Percentiles rank a stretch among this genome's conserved stretches.
Conservation (phyloP, 208 protist genomes). For the Lotmaria passim region DNA sequence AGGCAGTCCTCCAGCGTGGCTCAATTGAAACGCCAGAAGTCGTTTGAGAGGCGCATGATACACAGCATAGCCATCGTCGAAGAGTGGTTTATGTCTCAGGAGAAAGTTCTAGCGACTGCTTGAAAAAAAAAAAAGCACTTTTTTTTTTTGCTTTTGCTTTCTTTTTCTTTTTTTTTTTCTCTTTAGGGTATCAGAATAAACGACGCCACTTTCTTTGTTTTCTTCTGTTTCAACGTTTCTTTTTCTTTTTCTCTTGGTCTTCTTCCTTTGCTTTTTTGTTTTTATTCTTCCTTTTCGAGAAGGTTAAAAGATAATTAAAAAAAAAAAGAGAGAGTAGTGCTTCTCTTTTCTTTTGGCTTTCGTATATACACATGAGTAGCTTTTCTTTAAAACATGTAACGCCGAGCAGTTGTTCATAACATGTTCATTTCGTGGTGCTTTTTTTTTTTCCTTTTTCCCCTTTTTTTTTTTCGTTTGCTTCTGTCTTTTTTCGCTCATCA, state of each 20-base stretch:
- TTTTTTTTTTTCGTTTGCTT: neutral
- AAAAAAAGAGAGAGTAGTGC: no score
- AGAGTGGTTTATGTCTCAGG: constrained; percentile 2
- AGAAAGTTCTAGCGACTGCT: neutral
- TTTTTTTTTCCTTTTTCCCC: neutral
- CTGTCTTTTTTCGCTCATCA: neutral
- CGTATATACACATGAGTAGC: no score
- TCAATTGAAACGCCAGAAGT: constrained; percentile 2
- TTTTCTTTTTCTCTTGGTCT: neutral
- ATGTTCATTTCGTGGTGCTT: no score
- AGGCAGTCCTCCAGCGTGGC: constrained; percentile 9
- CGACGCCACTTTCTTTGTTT: neutral
- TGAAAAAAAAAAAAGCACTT: neutral
- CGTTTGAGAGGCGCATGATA: constrained; percentile 7
- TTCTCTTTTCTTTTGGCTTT: no score
- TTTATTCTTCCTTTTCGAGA: neutral
- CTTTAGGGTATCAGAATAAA: neutral
- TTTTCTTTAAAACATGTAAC: no score
- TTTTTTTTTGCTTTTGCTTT: neutral
- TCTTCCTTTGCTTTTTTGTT: neutral
- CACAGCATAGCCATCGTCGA: constrained; percentile 19
- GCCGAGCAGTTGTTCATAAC: no score
- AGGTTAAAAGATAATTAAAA: no score
- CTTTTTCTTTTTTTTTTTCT: neutral
- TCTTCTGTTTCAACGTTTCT: neutral